These are phyloP conservation scores for Panellus pusillus DNA, from an alignment of 768 basidiomycete species.

Conservation along the genomic window DNA sequence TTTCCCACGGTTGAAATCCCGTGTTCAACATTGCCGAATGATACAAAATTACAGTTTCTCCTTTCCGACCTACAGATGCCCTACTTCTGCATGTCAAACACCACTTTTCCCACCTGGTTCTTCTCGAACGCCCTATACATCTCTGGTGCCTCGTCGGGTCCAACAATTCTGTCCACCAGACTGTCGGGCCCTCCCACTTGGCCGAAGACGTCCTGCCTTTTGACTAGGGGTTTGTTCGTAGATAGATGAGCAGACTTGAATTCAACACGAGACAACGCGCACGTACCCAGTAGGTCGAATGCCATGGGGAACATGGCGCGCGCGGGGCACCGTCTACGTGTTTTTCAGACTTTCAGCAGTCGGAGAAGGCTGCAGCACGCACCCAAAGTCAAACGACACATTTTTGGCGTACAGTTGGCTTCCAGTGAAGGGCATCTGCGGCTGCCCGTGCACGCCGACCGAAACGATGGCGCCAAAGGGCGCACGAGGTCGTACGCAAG, in stretches of 20 bases:
- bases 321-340: conserved; percentile 60
- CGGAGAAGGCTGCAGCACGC: background rate
- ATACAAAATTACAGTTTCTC: background rate
- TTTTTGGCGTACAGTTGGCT: conserved; percentile 72
- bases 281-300: conserved; percentile 58
- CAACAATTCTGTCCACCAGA: conserved; percentile 68
- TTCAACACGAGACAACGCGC: background rate
- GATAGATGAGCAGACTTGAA: too few species aligned
- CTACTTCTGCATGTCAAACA: conserved; percentile 73
- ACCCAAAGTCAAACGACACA: conserved; percentile 74
- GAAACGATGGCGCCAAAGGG: conserved; percentile 76
- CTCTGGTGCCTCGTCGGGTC: conserved; percentile 54
- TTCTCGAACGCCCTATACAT: conserved; percentile 70
- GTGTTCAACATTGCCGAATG: background rate
- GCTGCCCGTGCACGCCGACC: conserved; percentile 68
- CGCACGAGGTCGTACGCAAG: conserved; percentile 71
- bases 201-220: conserved; percentile 73
- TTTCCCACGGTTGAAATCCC: background rate
- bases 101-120: conserved; percentile 70
- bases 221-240: conserved; percentile 34
- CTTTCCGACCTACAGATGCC: background rate
- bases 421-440: conserved; percentile 55
- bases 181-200: conserved; percentile 60
- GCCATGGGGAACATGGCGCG: conserved; percentile 75
- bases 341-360: background rate